These are phyloP conservation scores for Bipolaris gigantea DNA, from an alignment of 2,329 filamentous ascomycete genomes.

Conservation along the genomic window DNA sequence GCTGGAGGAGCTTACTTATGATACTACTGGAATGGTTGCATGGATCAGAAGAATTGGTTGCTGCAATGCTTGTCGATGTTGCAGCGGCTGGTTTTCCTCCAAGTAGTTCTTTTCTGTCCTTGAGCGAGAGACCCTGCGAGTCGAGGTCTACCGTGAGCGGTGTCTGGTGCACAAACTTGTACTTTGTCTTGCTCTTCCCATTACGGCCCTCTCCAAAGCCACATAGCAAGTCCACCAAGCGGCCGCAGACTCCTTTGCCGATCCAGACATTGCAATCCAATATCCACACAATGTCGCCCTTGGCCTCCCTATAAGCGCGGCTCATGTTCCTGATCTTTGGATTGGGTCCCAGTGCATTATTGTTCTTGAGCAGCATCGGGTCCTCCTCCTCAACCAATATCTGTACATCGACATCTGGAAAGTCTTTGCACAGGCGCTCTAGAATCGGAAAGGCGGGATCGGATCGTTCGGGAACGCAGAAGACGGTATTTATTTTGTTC, in stretches of 20 bases:
- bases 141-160: constrained; percentile 80
- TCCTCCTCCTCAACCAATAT: constrained; percentile 84
- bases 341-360: constrained; percentile 75
- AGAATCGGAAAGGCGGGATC: constrained; percentile 81
- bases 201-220: constrained; percentile 58
- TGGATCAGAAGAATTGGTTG: constrained; percentile 30
- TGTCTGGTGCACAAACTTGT: constrained; percentile 94
- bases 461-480: constrained; percentile 74
- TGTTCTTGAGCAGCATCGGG: constrained; percentile 62
- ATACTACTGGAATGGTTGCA: constrained; percentile 28
- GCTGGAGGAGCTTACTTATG: constrained; percentile 33
- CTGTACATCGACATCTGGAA: constrained; percentile 69
- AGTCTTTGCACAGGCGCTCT: constrained; percentile 70
- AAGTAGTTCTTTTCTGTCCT: constrained; percentile 39
- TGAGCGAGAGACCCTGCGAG: constrained; percentile 29
- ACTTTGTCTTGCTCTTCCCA: constrained; percentile 46
- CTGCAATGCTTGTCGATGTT: constrained; percentile 30
- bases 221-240: constrained; percentile 86
- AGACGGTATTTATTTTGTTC: constrained; percentile 73
- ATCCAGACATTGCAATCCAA: constrained; percentile 98
- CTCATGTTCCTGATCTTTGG: constrained; percentile 99
- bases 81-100: constrained; percentile 25
- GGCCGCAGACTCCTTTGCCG: constrained; percentile 72
- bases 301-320: constrained; percentile 82
- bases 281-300: constrained; percentile 88